phyloP scores from a whole-genome alignment of 2,329 filamentous ascomycete species.

The Fusarium bulbicola region DNA sequence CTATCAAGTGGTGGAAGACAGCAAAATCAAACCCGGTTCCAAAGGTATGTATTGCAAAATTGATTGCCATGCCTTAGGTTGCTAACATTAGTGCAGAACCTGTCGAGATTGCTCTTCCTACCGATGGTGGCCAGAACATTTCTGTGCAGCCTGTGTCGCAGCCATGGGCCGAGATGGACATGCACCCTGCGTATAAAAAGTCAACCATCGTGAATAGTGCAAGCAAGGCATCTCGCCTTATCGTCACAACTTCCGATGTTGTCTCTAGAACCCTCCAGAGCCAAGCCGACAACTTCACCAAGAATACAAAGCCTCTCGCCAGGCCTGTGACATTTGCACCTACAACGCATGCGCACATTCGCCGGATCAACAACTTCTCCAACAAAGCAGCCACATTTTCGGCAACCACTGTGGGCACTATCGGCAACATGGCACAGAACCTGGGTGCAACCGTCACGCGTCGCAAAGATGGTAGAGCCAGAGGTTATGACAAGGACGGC shows the following conservation, averaged over 20 bases:
- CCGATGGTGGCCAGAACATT: constrained; percentile 70
- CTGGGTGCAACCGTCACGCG: constrained; percentile 76
- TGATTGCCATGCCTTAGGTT: not conserved
- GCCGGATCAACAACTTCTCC: constrained; percentile 90
- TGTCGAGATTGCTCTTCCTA: constrained; percentile 79
- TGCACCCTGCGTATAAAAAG: constrained; percentile 91
- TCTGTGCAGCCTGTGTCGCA: constrained; percentile 72
- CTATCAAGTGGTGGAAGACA: constrained; percentile 81
- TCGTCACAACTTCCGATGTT: constrained; percentile 86
- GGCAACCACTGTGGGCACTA: constrained; percentile 85
- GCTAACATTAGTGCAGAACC: constrained; percentile 61
- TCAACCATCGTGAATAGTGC: constrained; percentile 88
- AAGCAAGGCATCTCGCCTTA: constrained; percentile 85
- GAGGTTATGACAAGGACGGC: constrained; percentile 76
- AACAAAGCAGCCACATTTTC: constrained; percentile 80
- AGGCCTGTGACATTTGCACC: constrained; percentile 91
- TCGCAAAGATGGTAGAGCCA: constrained; percentile 61
- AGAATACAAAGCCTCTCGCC: constrained; percentile 77
- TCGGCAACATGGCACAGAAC: constrained; percentile 87
- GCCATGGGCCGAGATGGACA: constrained; percentile 78
- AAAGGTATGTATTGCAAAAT: constrained; percentile 71
- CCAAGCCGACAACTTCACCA: constrained; percentile 82
- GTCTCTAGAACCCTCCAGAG: constrained; percentile 80
- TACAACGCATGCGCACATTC: constrained; percentile 82
- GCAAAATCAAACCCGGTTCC: constrained; percentile 80